Evolutionary conservation across 106 monocot species (phyloP).

Genomic region (Alisma plantagoaquatica): DNA sequence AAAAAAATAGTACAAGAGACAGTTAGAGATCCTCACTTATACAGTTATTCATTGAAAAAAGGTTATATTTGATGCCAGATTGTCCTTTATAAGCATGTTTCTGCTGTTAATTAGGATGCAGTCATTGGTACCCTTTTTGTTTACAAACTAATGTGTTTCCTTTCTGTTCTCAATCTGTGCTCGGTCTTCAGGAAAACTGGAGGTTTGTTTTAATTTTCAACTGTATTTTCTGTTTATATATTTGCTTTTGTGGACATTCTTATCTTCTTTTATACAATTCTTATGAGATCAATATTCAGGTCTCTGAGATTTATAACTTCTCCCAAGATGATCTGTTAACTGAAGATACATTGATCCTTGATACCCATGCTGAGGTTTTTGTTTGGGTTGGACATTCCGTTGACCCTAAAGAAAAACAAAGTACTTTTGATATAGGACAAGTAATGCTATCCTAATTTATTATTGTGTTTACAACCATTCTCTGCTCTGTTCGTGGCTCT

Average conservation of each 20-base stretch:
- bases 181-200: slow-evolving; percentile 59
- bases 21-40: slow-evolving; percentile 92
- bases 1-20: slow-evolving; percentile 55
- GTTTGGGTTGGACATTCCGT: slow-evolving; percentile 91
- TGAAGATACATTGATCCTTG: slow-evolving; percentile 83
- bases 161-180: slow-evolving; percentile 6
- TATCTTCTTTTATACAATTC: not conserved
- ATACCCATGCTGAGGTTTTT: slow-evolving; percentile 85
- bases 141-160: slow-evolving; percentile 8
- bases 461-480: not conserved
- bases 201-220: slow-evolving; percentile 59
- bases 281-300: slow-evolving; percentile 16
- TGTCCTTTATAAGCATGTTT: not conserved
- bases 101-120: no score
- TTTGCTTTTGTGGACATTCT: not conserved
- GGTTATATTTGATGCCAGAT: slow-evolving; percentile 42
- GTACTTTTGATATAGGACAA: slow-evolving; percentile 70
- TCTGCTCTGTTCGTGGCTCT: slow-evolving; percentile 1
- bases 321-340: slow-evolving; percentile 88
- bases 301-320: slow-evolving; percentile 80
- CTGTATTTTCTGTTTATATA: no score
- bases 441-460: no score
- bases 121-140: no score
- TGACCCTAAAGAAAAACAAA: slow-evolving; percentile 73
- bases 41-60: slow-evolving; percentile 58